Conservation (phyloP, 768 basidiomycete genomes). For the Trichaptum fuscoviolaceum region DNA sequence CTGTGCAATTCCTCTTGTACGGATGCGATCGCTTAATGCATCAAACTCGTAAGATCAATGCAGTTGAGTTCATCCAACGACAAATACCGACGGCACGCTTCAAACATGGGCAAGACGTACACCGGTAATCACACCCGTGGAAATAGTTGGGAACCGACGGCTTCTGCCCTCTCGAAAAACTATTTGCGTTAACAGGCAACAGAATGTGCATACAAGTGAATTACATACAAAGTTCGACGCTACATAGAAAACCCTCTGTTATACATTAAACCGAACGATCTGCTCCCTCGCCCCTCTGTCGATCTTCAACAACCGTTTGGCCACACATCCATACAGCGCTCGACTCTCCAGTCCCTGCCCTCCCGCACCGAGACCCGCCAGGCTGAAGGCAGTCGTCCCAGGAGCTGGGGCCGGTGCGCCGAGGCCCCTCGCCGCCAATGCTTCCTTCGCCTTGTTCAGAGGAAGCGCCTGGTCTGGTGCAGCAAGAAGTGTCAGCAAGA, state of each 20-base stretch:
- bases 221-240: background rate
- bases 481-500: constrained; percentile 55
- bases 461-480: constrained; percentile 51
- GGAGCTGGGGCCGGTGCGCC: background rate
- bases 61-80: too few relatives aligned
- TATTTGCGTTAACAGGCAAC: too few relatives aligned
- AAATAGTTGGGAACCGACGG: too few relatives aligned
- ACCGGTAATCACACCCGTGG: too few relatives aligned
- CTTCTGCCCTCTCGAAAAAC: too few relatives aligned
- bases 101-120: too few relatives aligned
- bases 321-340: constrained; percentile 74
- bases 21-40: too few relatives aligned
- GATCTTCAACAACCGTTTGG: constrained; percentile 71
- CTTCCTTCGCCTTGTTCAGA: constrained; percentile 56
- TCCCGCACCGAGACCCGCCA: constrained; percentile 16
- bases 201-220: too few relatives aligned
- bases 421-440: constrained; percentile 41
- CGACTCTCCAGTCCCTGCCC: constrained; percentile 46
- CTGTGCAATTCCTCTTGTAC: too few relatives aligned
- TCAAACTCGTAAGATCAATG: too few relatives aligned
- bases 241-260: constrained; percentile 1
- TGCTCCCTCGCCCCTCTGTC: constrained; percentile 74
- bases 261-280: constrained; percentile 66
- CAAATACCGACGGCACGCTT: too few relatives aligned
- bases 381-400: background rate